phyloP scores from a whole-genome alignment of 345 rosid genomes.

The Gossypium anomalum region DNA sequence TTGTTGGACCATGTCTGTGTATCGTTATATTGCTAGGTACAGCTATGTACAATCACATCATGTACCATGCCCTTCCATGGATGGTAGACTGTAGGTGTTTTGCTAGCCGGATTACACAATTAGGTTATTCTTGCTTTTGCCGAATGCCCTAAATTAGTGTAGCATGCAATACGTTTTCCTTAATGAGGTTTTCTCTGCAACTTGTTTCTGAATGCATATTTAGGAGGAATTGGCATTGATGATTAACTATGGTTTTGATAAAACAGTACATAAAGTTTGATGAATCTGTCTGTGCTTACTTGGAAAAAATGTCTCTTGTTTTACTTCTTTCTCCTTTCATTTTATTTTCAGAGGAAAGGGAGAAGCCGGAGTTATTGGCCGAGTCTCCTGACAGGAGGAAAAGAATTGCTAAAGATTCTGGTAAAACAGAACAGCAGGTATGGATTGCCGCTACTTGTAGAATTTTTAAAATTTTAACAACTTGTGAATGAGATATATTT shows the following conservation, averaged over 20 bases:
- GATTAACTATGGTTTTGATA: neutral
- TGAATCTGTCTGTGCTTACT: conserved; percentile 3
- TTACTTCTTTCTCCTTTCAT: no score
- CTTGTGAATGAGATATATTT: conserved; percentile 11
- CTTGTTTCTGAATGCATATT: neutral
- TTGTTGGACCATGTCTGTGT: neutral
- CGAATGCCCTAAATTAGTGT: neutral
- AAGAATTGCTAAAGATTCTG: conserved; percentile 80
- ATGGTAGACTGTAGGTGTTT: neutral
- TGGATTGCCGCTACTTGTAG: conserved; percentile 4
- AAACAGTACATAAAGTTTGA: neutral
- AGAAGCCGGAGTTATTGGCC: conserved; percentile 85
- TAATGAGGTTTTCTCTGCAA: neutral
- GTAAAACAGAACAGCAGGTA: conserved; percentile 90
- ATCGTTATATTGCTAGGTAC: neutral
- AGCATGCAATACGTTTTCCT: neutral
- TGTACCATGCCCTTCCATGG: neutral
- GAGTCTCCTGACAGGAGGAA: conserved; percentile 79
- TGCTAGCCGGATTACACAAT: neutral
- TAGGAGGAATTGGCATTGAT: neutral
- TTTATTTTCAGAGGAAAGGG: conserved; percentile 27
- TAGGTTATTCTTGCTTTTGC: neutral
- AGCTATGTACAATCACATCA: neutral
- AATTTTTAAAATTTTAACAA: neutral
- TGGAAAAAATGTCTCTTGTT: neutral